A percentile compares a stretch with the other conserved stretches of the same genome.
phyloP scores from a whole-genome alignment of 2,329 filamentous ascomycete species.

The Botrytis aclada region DNA sequence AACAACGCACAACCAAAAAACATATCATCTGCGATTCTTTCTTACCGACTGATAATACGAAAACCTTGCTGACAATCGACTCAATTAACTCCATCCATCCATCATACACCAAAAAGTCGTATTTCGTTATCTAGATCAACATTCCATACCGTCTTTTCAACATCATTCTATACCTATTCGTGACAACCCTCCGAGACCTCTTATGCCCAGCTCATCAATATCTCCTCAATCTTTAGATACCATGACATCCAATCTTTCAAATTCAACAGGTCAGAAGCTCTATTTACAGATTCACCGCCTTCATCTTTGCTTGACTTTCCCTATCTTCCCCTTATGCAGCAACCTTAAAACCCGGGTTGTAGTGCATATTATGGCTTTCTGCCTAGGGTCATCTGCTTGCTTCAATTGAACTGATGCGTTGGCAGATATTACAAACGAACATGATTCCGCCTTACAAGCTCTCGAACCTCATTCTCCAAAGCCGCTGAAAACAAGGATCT shows the following conservation, averaged over 20 bases:
- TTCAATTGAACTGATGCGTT: constrained; percentile 32
- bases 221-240: constrained; percentile 9
- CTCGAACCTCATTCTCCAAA: constrained; percentile 16
- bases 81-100: background rate
- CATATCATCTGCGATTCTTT: constrained; percentile 8
- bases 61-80: background rate
- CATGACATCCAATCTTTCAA: constrained; percentile 19
- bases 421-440: constrained; percentile 32
- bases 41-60: background rate
- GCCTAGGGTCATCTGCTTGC: constrained; percentile 29
- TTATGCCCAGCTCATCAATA: constrained; percentile 13
- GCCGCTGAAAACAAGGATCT: constrained; percentile 31
- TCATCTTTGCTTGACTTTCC: constrained; percentile 4
- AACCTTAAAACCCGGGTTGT: constrained; percentile 25
- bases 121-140: constrained; percentile 11
- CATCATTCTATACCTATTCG: constrained; percentile 17
- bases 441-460: constrained; percentile 30
- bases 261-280: constrained; percentile 24
- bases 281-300: constrained; percentile 21
- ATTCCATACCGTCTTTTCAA: constrained; percentile 13
- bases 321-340: constrained; percentile 22
- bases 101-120: background rate
- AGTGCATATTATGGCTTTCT: constrained; percentile 26
- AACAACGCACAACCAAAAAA: background rate
- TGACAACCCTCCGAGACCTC: constrained; percentile 17